Evolutionary conservation across 805 yeast species (phyloP).

Genomic region (Yarrowia osloensis): DNA sequence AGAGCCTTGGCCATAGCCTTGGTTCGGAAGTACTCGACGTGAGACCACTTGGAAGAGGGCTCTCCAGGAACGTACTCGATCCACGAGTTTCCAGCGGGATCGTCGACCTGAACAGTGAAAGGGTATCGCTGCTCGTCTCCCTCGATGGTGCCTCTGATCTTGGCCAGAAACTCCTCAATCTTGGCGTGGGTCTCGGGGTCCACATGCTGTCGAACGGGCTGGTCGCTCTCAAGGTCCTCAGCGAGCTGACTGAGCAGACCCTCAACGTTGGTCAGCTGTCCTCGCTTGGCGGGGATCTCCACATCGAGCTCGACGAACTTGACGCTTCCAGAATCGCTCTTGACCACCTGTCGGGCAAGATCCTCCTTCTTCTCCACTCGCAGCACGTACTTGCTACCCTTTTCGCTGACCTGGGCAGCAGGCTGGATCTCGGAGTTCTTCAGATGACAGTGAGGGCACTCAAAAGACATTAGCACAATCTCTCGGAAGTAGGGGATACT

Average conservation of each 20-base stretch:
- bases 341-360: slow-evolving; percentile 86
- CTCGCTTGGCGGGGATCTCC: slow-evolving; percentile 93
- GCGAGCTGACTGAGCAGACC: slow-evolving; percentile 84
- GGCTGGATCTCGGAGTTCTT: slow-evolving; percentile 93
- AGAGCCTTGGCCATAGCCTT: slow-evolving; percentile 84
- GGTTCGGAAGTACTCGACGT: slow-evolving; percentile 75
- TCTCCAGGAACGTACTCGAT: slow-evolving; percentile 86
- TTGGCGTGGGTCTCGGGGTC: slow-evolving; percentile 78
- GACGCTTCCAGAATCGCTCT: slow-evolving; percentile 82
- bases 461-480: slow-evolving; percentile 89
- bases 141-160: slow-evolving; percentile 59
- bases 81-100: slow-evolving; percentile 98
- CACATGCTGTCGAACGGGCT: slow-evolving; percentile 68
- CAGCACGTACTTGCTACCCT: slow-evolving; percentile 74
- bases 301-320: slow-evolving; percentile 81
- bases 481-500: slow-evolving; percentile 90
- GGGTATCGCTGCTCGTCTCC: slow-evolving; percentile 74
- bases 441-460: slow-evolving; percentile 92
- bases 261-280: slow-evolving; percentile 89
- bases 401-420: slow-evolving; percentile 89
- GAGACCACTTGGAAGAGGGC: slow-evolving; percentile 86
- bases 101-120: slow-evolving; percentile 76
- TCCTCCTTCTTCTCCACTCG: slow-evolving; percentile 70
- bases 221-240: slow-evolving; percentile 77
- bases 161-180: slow-evolving; percentile 65